Base-by-base conservation (phyloP, 2,329 filamentous ascomycete species). In the Lomentospora prolificans region DNA sequence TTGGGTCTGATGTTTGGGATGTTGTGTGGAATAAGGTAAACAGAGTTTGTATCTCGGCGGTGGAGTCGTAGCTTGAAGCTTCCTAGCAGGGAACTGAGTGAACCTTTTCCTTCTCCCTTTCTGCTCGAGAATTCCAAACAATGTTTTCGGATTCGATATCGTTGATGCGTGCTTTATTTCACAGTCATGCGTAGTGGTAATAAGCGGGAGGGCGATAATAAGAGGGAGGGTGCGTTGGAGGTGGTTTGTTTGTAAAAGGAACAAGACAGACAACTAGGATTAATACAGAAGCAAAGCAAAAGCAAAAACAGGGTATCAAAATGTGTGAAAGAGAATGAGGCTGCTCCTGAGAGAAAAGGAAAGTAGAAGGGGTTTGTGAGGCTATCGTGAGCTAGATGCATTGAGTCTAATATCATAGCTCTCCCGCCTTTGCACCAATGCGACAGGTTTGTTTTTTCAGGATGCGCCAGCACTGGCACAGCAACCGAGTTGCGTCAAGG, bases 1-100 rank as follows among this genome's bases (percentile, higher is more conserved):
- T 97, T 65, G 63, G 70, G 65, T 56, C 51, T 59, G 52, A 51
- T 51, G 59, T 39, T 39, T 9, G 33, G 33, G 33, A 39, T 4
- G 33, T 17, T n/a, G 33, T 41, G n/a, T 41, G 19, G 36, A 58
- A 27, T 58, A 5, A 22, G n/a, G 22, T 33, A n/a, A 36, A 28
- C 17, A 12, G 41, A 51, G 14, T 22, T 30, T 12, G 27, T n/a
- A 51, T n/a, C n/a, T n/a, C n/a, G n/a, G n/a, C n/a, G n/a, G n/a
- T n/a, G n/a, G n/a, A n/a, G n/a, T n/a, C n/a, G n/a, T n/a, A n/a
- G n/a, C n/a, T n/a, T n/a, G n/a, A n/a, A n/a, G n/a, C n/a, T n/a
- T n/a, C n/a, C n/a, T n/a, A n/a, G n/a, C n/a, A n/a, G n/a, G n/a
- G n/a, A n/a, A n/a, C n/a, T n/a, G n/a, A n/a, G n/a, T n/a, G n/a